These are phyloP conservation scores for Tolypocladium cylindrosporum DNA, from an alignment of 2,329 filamentous ascomycete genomes.

Conservation along the genomic window DNA sequence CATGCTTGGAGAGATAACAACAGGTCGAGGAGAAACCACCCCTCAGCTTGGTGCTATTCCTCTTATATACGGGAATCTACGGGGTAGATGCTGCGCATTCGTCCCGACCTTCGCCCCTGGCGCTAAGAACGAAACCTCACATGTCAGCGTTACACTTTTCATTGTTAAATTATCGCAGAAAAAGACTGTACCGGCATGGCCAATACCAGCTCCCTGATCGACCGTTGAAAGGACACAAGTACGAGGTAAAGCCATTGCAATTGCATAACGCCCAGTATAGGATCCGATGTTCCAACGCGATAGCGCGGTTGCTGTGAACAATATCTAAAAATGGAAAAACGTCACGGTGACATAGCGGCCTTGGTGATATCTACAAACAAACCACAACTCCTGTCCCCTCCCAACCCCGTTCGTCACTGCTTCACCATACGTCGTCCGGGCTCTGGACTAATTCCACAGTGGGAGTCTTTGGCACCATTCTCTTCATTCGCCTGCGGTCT, in stretches of 20 bases:
- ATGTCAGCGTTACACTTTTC: no score
- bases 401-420: background rate
- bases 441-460: slow-evolving; percentile 52
- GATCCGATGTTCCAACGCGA: background rate
- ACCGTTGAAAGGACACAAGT: background rate
- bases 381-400: background rate
- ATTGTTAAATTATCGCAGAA: no score
- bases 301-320: background rate
- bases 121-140: no score
- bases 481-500: slow-evolving; percentile 60
- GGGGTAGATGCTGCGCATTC: no score
- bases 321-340: background rate
- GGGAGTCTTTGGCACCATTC: slow-evolving; percentile 52
- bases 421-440: slow-evolving; percentile 55
- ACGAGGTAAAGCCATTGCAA: background rate
- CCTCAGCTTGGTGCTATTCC: no score
- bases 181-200: no score
- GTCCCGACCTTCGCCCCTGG: no score
- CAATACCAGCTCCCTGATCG: no score
- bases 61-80: no score
- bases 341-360: slow-evolving; percentile 14
- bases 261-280: no score
- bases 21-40: no score
- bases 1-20: no score
- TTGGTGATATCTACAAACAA: slow-evolving; percentile 15